Base-by-base conservation (phyloP, 345 rosid species). In the Zanthoxylum bungeanum region DNA sequence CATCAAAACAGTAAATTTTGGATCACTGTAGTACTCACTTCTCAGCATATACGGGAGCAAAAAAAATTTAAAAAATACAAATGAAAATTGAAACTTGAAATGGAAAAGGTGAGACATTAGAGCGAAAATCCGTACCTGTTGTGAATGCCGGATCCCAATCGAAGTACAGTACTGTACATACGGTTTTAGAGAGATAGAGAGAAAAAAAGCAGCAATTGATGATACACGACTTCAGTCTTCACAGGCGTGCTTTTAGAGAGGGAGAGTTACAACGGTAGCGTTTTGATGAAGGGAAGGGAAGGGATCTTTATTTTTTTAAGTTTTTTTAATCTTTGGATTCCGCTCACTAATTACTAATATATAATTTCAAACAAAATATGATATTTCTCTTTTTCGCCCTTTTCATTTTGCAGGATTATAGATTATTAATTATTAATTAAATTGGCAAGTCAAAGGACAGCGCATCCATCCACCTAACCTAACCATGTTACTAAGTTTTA, bases 151-250 rank as follows among this genome's bases (percentile, higher is more conserved):
- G 16, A 73, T 73, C 60, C 27, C 22, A 60, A 50, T 46, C 50
- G 51, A 52, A 24, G 61, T 36, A 37, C 36, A 3, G 11, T 21
- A 24, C 51, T 25, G 60, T 34, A 49, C 59, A 58, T 58, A 66
- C 60, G 72, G 77, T 31, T 66, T 36, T 58, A 22, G 55, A 73
- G 24, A 33, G 64, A 37, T n/a, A n/a, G n/a, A n/a, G n/a, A n/a
- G n/a, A 58, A 60, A 55, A 21, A 7, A 34, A 61, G 49, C 68
- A 16, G 34, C 44, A 36, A 55, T 55, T 52, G 49, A 58, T 52
- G 49, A 58, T 14, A 6, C 66, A 17, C 49, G 31, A 25, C 51
- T 6, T 17, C 8, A 27, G 31, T 19, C 51, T 6, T 17, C 8
- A 27, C 40, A 22, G 33, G 56, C 46, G 65, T 19, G 14, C 4